These are phyloP conservation scores for Sugiyamaella floridensis DNA, from an alignment of 805 yeast species.

Conservation along the genomic window DNA sequence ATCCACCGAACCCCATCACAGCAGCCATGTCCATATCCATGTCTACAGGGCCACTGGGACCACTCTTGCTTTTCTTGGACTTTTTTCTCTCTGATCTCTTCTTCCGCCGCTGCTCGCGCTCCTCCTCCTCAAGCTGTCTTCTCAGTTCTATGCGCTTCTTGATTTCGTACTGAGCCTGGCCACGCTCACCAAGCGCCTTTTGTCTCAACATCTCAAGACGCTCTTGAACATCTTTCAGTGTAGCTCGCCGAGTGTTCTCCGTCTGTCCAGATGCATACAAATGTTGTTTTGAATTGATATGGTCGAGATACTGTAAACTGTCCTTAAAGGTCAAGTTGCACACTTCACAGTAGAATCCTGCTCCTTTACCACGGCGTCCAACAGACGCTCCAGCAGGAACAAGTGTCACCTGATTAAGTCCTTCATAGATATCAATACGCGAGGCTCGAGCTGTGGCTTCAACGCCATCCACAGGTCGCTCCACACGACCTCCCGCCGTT, in stretches of 20 bases:
- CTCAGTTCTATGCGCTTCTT: conserved; percentile 38
- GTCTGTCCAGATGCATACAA: conserved; percentile 30
- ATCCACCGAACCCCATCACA: conserved; percentile 57
- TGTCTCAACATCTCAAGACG: conserved; percentile 34
- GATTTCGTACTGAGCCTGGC: conserved; percentile 29
- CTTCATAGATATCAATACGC: conserved; percentile 27
- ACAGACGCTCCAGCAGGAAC: conserved; percentile 32
- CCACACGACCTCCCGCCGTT: conserved; percentile 9
- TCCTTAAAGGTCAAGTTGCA: conserved; percentile 82
- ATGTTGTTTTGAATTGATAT: conserved; percentile 68
- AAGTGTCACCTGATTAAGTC: conserved; percentile 29
- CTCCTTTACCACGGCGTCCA: conserved; percentile 47
- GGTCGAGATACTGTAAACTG: conserved; percentile 73
- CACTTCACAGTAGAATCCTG: conserved; percentile 78
- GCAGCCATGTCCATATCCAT: conserved; percentile 25
- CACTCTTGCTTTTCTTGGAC: conserved; percentile 9
- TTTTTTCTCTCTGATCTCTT: conserved; percentile 16
- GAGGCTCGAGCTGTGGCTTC: conserved; percentile 22
- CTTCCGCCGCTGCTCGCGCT: conserved; percentile 28
- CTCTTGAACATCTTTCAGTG: conserved; percentile 43
- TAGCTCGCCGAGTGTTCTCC: conserved; percentile 37
- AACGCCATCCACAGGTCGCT: conserved; percentile 16
- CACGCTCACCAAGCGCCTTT: conserved; percentile 21
- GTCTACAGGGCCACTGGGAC: conserved; percentile 25
- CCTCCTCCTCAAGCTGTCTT: conserved; percentile 34